Conservation (phyloP, 202 grass and related monocot genomes). For the Eragrostis tef region DNA sequence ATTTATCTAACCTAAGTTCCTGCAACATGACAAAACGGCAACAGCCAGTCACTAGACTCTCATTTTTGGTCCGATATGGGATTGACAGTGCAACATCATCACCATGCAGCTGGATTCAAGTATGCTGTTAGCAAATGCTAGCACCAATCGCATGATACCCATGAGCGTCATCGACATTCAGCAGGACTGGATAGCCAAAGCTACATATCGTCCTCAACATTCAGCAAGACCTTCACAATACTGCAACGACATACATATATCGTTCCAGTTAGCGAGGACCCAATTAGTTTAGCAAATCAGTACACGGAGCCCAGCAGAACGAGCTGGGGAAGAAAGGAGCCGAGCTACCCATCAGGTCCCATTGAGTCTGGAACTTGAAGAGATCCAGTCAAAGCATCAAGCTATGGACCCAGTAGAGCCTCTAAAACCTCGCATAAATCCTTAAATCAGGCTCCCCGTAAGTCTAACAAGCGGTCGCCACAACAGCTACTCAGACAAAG, state of each 20-base stretch:
- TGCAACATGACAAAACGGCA: not conserved
- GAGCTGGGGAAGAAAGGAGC: not conserved
- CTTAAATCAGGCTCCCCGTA: not conserved
- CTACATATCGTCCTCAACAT: not conserved
- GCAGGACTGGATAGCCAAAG: not conserved
- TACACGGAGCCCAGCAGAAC: too few species aligned
- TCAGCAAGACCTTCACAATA: not conserved
- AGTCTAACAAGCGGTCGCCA: not conserved
- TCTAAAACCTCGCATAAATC: not conserved
- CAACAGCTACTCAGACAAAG: not conserved
- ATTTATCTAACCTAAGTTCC: not conserved
- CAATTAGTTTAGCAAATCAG: not conserved
- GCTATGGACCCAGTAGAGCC: not conserved
- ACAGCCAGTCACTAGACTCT: not conserved
- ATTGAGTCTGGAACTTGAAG: not conserved
- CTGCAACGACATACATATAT: not conserved
- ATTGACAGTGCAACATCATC: not conserved
- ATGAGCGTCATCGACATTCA: not conserved
- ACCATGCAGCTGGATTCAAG: not conserved
- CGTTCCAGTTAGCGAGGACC: not conserved
- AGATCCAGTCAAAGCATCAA: constrained; percentile 13
- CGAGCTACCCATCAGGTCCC: not conserved
- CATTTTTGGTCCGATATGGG: not conserved
- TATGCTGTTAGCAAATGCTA: not conserved
- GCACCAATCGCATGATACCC: not conserved